Evolutionary conservation across 371 early-diverging fungal genomes (phyloP).

Genomic region (Mortierella sp.): DNA sequence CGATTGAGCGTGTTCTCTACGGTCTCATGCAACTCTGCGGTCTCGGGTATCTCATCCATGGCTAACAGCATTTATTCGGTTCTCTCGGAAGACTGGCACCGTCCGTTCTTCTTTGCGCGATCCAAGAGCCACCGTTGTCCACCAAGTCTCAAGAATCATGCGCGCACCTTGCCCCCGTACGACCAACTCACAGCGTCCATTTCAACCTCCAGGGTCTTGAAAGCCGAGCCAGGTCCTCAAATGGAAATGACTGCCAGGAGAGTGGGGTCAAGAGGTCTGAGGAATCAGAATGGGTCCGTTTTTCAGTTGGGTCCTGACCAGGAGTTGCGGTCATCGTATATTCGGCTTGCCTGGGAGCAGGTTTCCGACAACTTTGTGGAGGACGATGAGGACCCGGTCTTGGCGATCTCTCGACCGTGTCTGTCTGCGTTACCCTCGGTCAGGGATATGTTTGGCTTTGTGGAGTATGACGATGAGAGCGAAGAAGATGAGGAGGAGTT

Average conservation of each 20-base stretch:
- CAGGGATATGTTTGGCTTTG: slow-evolving; percentile 19
- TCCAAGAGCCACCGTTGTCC: slow-evolving; percentile 40
- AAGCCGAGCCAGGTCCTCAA: not conserved
- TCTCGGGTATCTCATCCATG: slow-evolving; percentile 19
- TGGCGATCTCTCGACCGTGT: not conserved
- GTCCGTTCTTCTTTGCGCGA: slow-evolving; percentile 23
- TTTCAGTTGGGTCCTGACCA: not conserved
- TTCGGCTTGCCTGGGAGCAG: not conserved
- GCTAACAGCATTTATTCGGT: slow-evolving; percentile 36
- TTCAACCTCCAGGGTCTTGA: not conserved
- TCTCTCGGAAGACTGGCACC: slow-evolving; percentile 38
- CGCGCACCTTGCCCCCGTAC: slow-evolving; percentile 13
- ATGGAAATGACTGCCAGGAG: not conserved
- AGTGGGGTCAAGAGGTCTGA: not conserved
- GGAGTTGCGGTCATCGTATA: not conserved
- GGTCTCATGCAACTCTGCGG: not conserved
- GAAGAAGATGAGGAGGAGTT: not conserved
- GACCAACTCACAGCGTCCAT: slow-evolving; percentile 1
- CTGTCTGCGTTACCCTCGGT: not conserved
- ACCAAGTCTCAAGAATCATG: slow-evolving; percentile 12
- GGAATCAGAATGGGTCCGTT: not conserved
- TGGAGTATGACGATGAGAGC: slow-evolving; percentile 15
- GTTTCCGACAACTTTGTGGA: not conserved
- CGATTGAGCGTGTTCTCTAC: not conserved
- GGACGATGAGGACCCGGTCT: not conserved